A percentile compares a stretch with the other conserved stretches of the same genome.
Conservation (phyloP, 2,329 filamentous ascomycete species). For the Elsinoe ampelina region DNA sequence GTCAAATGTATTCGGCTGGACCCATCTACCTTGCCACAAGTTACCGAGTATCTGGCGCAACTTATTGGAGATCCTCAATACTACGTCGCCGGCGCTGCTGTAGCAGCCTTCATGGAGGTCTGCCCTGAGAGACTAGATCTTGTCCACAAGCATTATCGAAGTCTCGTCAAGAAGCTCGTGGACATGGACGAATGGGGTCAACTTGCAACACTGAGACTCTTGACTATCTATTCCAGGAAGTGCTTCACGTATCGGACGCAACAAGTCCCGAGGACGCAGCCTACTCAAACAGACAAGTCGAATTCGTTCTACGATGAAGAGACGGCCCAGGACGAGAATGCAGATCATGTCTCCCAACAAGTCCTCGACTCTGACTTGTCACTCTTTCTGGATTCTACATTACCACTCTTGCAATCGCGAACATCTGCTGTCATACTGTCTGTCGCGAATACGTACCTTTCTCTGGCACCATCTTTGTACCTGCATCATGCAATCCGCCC, state of each 20-base stretch:
- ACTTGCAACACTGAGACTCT: constrained; percentile 67
- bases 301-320: constrained; percentile 73
- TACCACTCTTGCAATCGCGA: constrained; percentile 78
- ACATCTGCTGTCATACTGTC: constrained; percentile 89
- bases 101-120: constrained; percentile 78
- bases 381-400: constrained; percentile 68
- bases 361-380: constrained; percentile 74
- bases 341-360: constrained; percentile 47
- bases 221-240: constrained; percentile 74
- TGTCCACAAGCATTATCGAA: constrained; percentile 81
- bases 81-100: constrained; percentile 89
- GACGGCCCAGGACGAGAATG: constrained; percentile 32
- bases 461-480: constrained; percentile 71
- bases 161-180: constrained; percentile 77
- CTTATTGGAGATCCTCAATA: constrained; percentile 88
- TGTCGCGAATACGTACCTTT: constrained; percentile 74
- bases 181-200: constrained; percentile 99
- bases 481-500: constrained; percentile 70
- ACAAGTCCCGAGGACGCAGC: constrained; percentile 44
- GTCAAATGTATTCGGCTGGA: constrained; percentile 94
- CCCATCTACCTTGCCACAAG: constrained; percentile 70
- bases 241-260: constrained; percentile 70
- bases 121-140: constrained; percentile 82
- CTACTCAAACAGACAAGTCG: constrained; percentile 31
- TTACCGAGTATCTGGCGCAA: constrained; percentile 69